Evolutionary conservation across 495 filamentous ascomycete genomes (phyloP).

Genomic region (Pseudevernia furfuracea): DNA sequence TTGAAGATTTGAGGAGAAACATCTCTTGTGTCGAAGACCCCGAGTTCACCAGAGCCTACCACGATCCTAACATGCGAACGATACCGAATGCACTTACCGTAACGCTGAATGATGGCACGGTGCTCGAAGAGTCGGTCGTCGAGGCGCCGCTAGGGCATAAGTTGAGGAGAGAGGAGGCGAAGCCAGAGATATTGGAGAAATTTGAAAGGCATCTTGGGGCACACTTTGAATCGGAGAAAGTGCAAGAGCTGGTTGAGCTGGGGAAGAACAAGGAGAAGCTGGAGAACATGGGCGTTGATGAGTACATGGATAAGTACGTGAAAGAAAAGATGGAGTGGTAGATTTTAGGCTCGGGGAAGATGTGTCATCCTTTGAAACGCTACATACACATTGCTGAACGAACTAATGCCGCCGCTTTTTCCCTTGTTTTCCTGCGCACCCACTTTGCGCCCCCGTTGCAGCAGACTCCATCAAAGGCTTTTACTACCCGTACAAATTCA

Average conservation of each 20-base stretch:
- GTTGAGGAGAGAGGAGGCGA: slow-evolving; percentile 87
- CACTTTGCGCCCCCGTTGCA: no score
- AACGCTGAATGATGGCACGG: slow-evolving; percentile 88
- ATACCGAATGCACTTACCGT: slow-evolving; percentile 95
- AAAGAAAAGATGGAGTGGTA: slow-evolving; percentile 48
- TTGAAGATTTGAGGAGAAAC: slow-evolving; percentile 82
- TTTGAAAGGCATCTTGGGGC: slow-evolving; percentile 85
- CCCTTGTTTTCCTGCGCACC: no score
- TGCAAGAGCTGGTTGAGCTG: slow-evolving; percentile 70
- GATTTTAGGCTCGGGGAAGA: neutral
- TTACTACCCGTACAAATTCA: no score
- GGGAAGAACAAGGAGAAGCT: slow-evolving; percentile 65
- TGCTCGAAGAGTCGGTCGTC: slow-evolving; percentile 82
- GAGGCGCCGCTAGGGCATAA: slow-evolving; percentile 93
- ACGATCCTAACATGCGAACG: slow-evolving; percentile 82
- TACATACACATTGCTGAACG: neutral
- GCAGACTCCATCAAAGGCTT: no score
- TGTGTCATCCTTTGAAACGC: no score
- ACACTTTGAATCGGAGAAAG: slow-evolving; percentile 67
- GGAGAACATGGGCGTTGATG: slow-evolving; percentile 75
- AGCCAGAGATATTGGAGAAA: slow-evolving; percentile 90
- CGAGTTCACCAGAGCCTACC: slow-evolving; percentile 89
- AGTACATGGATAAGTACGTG: slow-evolving; percentile 93
- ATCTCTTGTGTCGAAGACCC: slow-evolving; percentile 95
- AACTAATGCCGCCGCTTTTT: neutral